Evolutionary conservation across 2,329 filamentous ascomycete genomes (phyloP).

Genomic region (Neoarthrinium moseri): DNA sequence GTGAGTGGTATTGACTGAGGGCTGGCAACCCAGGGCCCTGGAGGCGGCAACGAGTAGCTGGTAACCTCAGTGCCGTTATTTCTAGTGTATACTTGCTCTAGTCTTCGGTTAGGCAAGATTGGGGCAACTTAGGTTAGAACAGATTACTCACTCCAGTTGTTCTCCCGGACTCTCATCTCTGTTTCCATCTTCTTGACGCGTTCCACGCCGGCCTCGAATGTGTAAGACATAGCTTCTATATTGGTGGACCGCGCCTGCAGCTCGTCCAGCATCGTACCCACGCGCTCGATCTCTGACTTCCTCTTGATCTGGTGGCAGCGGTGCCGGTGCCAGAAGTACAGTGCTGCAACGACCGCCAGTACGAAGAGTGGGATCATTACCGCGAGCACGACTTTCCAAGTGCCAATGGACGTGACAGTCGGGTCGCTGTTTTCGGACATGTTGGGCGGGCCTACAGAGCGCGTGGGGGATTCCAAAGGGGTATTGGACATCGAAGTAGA

Average conservation of each 20-base stretch:
- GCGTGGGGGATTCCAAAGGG: no score
- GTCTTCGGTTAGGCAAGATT: background rate
- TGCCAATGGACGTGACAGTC: background rate
- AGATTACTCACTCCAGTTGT: conserved; percentile 7
- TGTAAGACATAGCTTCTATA: background rate
- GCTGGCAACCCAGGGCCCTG: background rate
- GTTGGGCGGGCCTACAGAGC: no score
- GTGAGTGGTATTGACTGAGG: background rate
- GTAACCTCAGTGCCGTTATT: background rate
- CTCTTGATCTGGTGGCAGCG: background rate
- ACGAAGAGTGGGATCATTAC: background rate
- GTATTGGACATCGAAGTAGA: no score
- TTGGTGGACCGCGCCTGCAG: background rate
- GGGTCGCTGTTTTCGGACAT: conserved; percentile 1
- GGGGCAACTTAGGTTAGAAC: background rate
- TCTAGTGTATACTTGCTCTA: background rate
- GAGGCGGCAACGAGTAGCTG: background rate
- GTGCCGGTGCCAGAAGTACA: conserved; percentile 3
- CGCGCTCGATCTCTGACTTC: conserved; percentile 1
- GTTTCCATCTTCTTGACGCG: conserved; percentile 4
- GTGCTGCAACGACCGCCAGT: background rate
- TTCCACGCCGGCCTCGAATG: conserved; percentile 2
- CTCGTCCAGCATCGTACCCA: conserved; percentile 9
- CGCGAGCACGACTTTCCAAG: conserved; percentile 6
- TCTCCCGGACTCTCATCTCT: background rate